phyloP scores from a whole-genome alignment of 2,329 filamentous ascomycete species.

The Apiospora koreana region DNA sequence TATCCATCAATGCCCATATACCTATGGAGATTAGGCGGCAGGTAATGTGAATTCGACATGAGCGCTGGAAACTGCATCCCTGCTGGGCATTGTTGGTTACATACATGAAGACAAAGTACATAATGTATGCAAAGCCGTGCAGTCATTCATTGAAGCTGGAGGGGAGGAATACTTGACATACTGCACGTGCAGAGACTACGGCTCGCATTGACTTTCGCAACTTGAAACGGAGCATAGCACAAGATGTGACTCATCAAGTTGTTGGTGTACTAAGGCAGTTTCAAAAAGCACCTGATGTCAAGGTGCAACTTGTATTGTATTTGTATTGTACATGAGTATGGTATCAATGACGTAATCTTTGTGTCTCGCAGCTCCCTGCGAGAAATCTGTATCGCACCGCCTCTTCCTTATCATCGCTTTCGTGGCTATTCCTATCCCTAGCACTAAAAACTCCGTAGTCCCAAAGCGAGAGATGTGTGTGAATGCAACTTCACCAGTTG shows the following conservation, averaged over 20 bases:
- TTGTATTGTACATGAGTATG: conserved; percentile 2
- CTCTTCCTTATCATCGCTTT: neutral
- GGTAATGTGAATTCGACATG: too few species aligned
- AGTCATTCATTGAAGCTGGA: neutral
- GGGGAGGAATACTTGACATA: neutral
- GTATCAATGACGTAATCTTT: conserved; percentile 2
- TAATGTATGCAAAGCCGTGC: too few species aligned
- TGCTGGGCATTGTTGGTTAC: too few species aligned
- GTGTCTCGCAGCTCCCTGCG: neutral
- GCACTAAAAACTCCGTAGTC: neutral
- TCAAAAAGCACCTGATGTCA: neutral
- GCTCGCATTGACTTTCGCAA: neutral
- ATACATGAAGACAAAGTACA: too few species aligned
- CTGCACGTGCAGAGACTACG: neutral
- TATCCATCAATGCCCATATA: too few species aligned
- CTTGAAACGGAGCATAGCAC: neutral
- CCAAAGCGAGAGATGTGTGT: neutral
- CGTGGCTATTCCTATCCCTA: neutral
- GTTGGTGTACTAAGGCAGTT: neutral
- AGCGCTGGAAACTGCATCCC: too few species aligned
- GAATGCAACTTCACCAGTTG: neutral
- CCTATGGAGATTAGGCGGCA: too few species aligned
- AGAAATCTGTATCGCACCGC: neutral
- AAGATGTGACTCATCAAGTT: neutral
- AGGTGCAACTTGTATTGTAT: neutral